A percentile compares a stretch with the other conserved stretches of the same genome.
phyloP scores from a whole-genome alignment of 2,329 filamentous ascomycete genomes.

The Alternaria angustiovoidea region DNA sequence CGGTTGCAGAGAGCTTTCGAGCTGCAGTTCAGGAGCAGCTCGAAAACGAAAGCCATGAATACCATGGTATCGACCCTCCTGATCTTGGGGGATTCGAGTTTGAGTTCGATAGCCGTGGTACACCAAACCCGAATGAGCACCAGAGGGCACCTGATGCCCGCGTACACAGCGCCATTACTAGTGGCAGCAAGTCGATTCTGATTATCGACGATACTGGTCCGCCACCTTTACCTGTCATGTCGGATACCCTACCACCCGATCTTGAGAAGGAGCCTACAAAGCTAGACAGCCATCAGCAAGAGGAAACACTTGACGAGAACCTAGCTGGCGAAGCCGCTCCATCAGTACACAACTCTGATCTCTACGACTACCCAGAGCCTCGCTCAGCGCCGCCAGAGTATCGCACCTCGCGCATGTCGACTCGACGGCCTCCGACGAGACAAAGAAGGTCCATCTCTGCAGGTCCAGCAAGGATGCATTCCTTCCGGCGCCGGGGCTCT shows the following conservation, averaged over 20 bases:
- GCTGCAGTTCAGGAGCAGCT: slow-evolving; percentile 73
- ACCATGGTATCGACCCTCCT: slow-evolving; percentile 24
- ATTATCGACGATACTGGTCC: slow-evolving; percentile 76
- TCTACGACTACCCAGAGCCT: slow-evolving; percentile 26
- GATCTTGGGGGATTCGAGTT: slow-evolving; percentile 47
- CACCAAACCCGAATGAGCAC: slow-evolving; percentile 20
- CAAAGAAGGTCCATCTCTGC: slow-evolving; percentile 44
- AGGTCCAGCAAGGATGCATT: slow-evolving; percentile 44
- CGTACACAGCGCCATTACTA: slow-evolving; percentile 68
- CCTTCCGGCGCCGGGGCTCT: slow-evolving; percentile 46
- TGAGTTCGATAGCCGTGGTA: slow-evolving; percentile 40
- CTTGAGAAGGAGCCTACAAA: slow-evolving; percentile 14
- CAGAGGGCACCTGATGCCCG: slow-evolving; percentile 43
- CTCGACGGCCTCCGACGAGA: slow-evolving; percentile 27
- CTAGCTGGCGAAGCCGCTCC: slow-evolving; percentile 17
- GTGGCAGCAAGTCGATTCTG: slow-evolving; percentile 87
- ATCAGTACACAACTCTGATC: slow-evolving; percentile 27
- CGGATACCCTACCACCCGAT: slow-evolving; percentile 54
- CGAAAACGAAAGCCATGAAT: slow-evolving; percentile 39
- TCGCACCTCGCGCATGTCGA: slow-evolving; percentile 28
- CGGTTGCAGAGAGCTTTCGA: slow-evolving; percentile 80
- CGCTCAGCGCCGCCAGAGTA: slow-evolving; percentile 22
- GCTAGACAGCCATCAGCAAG: slow-evolving; percentile 15
- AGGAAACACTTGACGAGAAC: slow-evolving; percentile 29
- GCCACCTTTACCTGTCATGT: slow-evolving; percentile 64